Evolutionary conservation across 1,139 yeast species (phyloP), one percentile per base, ranked within the genome.

Genomic region (Lodderomyces pseudojiufengensis): DNA sequence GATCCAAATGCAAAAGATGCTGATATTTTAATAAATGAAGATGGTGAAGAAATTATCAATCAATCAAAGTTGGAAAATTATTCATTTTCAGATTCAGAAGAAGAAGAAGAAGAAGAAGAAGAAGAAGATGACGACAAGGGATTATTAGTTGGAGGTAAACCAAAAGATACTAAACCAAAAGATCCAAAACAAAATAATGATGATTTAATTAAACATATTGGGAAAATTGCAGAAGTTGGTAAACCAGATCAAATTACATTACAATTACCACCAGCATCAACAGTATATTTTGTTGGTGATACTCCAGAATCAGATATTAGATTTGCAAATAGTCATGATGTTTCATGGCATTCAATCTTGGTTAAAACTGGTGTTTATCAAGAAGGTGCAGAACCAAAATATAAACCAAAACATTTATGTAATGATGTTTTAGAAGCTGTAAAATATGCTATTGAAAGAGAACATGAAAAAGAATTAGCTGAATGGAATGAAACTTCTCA

Each of bases 301-400:
- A 85, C 95, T n/a, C 95, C 95, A 11, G 95, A 84, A 59, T 81
- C 90, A 4, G 95, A 85, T 59, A 84, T 85, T 46, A 70, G 94
- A 54, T 85, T 85, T 61, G 95, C 95, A 37, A 85, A 85, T 62
- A 78, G 88, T 15, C 92, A 84, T 58, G 95, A 85, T 55, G 76
- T 74, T 42, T 78, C 86, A 29, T 85, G 95, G 95, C 79, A 73
- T 57, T 84, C 94, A 14, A 84, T 84, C 42, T 70, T 85, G 54
- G 95, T 85, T 29, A 81, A 84, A 59, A 85, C 95, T 24, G 95
- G 95, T 53, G 95, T 85, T 38, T 84, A 84, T 59, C 81, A 83
- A 61, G 87, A 73, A 27, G 90, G 92, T 16, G 80, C 92, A 8
- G 75, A 61, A 20, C 94, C 94, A 21, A 82, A 81, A 52, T 84